A percentile compares a stretch with the other conserved stretches of the same genome.
These are phyloP conservation scores for Coemansia sp. DNA, from an alignment of 371 early-diverging fungal genomes.

Conservation along the genomic window DNA sequence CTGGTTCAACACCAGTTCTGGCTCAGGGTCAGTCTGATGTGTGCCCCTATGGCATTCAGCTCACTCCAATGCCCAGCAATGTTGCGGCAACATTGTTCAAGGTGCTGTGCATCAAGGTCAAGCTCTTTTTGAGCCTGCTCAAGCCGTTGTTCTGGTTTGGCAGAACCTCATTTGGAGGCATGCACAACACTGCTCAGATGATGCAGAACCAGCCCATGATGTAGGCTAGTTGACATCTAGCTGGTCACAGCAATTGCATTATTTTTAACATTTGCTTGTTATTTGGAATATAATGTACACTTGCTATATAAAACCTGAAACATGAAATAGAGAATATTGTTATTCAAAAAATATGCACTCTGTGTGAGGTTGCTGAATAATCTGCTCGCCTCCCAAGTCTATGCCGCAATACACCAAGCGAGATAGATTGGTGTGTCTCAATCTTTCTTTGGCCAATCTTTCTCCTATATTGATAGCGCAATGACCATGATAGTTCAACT, in stretches of 20 bases:
- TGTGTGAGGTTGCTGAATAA: no score
- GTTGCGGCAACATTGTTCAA: neutral
- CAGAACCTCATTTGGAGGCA: neutral
- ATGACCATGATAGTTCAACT: no score
- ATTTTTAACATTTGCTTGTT: no score
- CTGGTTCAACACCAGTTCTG: neutral
- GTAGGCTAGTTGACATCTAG: neutral
- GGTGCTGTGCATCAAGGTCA: neutral
- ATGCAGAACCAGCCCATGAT: neutral
- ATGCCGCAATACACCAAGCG: no score
- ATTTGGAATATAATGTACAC: no score
- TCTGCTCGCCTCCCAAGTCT: no score
- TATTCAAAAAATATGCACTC: neutral
- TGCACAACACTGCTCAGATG: neutral
- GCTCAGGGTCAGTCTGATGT: neutral
- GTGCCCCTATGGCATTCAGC: slow-evolving; percentile 11
- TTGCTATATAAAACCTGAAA: neutral
- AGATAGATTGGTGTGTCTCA: no score
- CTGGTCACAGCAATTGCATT: neutral
- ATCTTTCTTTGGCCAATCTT: no score
- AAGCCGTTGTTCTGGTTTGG: neutral
- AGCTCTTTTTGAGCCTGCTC: slow-evolving; percentile 1
- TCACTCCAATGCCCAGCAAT: slow-evolving; percentile 3
- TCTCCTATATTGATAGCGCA: no score
- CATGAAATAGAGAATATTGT: neutral